Evolutionary conservation across 140 eudicot genomes (phyloP), one percentile per base, ranked within the genome.

Genomic region (Ambrosia hybrid): DNA sequence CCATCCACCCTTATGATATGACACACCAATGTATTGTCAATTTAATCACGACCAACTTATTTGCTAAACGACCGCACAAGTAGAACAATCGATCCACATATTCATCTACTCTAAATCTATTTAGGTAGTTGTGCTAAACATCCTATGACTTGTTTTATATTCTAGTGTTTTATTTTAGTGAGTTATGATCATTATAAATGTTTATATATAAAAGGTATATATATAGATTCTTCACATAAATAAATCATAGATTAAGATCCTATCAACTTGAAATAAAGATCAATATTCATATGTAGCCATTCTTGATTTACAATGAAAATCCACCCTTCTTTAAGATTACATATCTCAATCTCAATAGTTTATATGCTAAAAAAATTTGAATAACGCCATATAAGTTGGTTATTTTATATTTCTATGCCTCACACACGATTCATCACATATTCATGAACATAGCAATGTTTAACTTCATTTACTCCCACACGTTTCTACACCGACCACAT

Each of bases 401-500:
- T 48, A 48, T 48, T 41, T 5, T 6, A 41, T 41, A 41, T 5
- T 41, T 41, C 8, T 41, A 41, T 41, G 46, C 51, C 37, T 62
- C 48, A 12, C 30, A 62, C 68, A 62, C 37, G 11, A 62, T 36
- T 37, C 37, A 36, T 61, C 48, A 34, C 67, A 62, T 62, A 36
- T 62, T 62, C 21, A 62, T 6, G 49, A 62, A 62, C 51, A 36
- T 62, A 8, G 4, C 12, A 37, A 62, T n/a, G 5, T 62, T 62
- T 36, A 34, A 36, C 3, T 38, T 38, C 68, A 63, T 63, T 37
- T 63, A 8, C 51, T 38, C 34, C 13, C 51, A 63, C 68, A 63
- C 36, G 68, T 39, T 14, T 63, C 51, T 38, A 39, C 69, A 64
- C 69, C 69, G 69, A 64, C 52, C 69, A 37, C 51, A 64, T 41